Evolutionary conservation across 2,329 filamentous ascomycete genomes (phyloP).

Genomic region (Cytospora piceicola): DNA sequence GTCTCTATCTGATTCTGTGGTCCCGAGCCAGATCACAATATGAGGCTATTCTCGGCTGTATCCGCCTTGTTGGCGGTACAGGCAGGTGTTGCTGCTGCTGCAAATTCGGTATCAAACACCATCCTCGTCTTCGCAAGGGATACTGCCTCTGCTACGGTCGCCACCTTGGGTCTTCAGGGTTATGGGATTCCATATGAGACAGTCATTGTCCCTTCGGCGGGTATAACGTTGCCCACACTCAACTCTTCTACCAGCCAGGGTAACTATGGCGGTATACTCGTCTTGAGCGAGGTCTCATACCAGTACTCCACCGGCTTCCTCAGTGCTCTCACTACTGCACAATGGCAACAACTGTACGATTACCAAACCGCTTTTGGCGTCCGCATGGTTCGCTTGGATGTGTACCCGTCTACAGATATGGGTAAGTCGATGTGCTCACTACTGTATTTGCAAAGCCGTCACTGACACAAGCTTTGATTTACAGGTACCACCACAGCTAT

Average conservation of each 20-base stretch:
- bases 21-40: slow-evolving; percentile 8
- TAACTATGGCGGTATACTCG: slow-evolving; percentile 63
- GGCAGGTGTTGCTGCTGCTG: slow-evolving; percentile 29
- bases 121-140: slow-evolving; percentile 62
- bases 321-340: slow-evolving; percentile 58
- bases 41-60: slow-evolving; percentile 28
- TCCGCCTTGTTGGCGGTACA: slow-evolving; percentile 27
- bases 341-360: slow-evolving; percentile 59
- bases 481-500: slow-evolving; percentile 34
- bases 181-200: slow-evolving; percentile 65
- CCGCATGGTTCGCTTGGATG: slow-evolving; percentile 63
- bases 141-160: slow-evolving; percentile 49
- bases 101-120: slow-evolving; percentile 46
- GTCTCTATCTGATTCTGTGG: background rate
- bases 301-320: slow-evolving; percentile 52
- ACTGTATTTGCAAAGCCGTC: no score
- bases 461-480: slow-evolving; percentile 8
- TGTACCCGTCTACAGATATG: slow-evolving; percentile 56
- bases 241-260: slow-evolving; percentile 53
- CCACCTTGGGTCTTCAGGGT: slow-evolving; percentile 58
- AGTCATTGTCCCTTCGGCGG: slow-evolving; percentile 57
- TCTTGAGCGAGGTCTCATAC: slow-evolving; percentile 58
- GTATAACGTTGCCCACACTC: slow-evolving; percentile 54
- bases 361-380: slow-evolving; percentile 63
- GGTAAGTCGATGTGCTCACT: slow-evolving; percentile 42